Conservation (phyloP, 179 eudicot species). For the Pouteria campechiana region DNA sequence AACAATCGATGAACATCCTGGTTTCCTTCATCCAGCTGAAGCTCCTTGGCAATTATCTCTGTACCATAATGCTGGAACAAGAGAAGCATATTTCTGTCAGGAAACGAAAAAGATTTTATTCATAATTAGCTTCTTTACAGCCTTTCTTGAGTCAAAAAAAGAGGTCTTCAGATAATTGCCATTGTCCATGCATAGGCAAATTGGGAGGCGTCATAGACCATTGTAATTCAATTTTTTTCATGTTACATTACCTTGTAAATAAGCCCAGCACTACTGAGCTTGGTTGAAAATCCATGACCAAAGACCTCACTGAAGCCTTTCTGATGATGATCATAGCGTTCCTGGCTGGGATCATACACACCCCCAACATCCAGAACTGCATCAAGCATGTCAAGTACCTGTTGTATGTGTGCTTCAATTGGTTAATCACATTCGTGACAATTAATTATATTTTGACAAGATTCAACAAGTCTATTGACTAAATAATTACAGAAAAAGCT, state of each 20-base stretch:
- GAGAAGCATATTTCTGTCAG: background rate
- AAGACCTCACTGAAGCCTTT: slow-evolving; percentile 90
- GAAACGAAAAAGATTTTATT: too few species aligned
- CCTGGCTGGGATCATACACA: slow-evolving; percentile 50
- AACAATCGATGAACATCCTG: slow-evolving; percentile 56
- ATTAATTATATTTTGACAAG: too few species aligned
- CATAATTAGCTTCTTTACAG: too few species aligned
- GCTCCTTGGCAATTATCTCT: slow-evolving; percentile 80
- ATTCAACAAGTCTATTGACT: too few species aligned
- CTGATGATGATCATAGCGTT: slow-evolving; percentile 83
- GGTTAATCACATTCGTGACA: too few species aligned
- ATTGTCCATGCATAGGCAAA: too few species aligned
- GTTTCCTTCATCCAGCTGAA: slow-evolving; percentile 63
- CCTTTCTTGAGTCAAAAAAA: too few species aligned
- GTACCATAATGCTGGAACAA: slow-evolving; percentile 59
- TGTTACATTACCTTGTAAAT: slow-evolving; percentile 79
- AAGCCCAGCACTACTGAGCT: slow-evolving; percentile 94
- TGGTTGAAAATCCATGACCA: slow-evolving; percentile 72
- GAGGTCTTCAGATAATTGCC: too few species aligned
- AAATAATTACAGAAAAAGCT: too few species aligned
- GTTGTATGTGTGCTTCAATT: background rate
- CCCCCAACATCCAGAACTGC: slow-evolving; percentile 94
- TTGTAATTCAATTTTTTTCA: too few species aligned
- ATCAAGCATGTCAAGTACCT: slow-evolving; percentile 76
- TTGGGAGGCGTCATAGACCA: too few species aligned